phyloP scores from a whole-genome alignment of 805 yeast species.

The Millerozyma acaciae region DNA sequence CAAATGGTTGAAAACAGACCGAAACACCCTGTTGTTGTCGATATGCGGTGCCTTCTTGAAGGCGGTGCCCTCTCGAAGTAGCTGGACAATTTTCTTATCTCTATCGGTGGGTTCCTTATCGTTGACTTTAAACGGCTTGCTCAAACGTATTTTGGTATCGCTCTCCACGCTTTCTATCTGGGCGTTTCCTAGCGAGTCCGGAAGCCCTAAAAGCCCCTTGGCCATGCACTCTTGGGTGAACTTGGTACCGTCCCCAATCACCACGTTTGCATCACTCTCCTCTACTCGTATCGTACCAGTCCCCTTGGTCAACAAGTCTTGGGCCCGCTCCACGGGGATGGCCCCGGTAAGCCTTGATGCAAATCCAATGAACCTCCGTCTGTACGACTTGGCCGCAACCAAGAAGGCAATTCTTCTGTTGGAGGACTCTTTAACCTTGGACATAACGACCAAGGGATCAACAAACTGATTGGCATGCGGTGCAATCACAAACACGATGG shows the following conservation, averaged over 20 bases:
- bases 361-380: constrained; percentile 28
- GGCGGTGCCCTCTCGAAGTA: constrained; percentile 23
- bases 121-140: constrained; percentile 18
- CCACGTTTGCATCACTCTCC: constrained; percentile 13
- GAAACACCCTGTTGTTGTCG: constrained; percentile 34
- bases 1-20: constrained; percentile 35
- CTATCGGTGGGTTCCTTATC: constrained; percentile 6
- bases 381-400: constrained; percentile 35
- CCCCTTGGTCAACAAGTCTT: constrained; percentile 29
- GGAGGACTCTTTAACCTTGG: constrained; percentile 27
- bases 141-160: constrained; percentile 25
- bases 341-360: constrained; percentile 30
- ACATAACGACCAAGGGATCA: constrained; percentile 36
- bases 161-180: constrained; percentile 27
- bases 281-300: constrained; percentile 25
- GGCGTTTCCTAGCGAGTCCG: constrained; percentile 32
- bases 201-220: constrained; percentile 37
- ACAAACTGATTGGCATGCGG: constrained; percentile 44
- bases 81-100: constrained; percentile 11
- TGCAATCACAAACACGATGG: constrained; percentile 39
- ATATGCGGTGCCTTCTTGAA: constrained; percentile 38
- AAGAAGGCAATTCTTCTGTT: constrained; percentile 33
- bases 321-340: constrained; percentile 42
- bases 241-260: constrained; percentile 31
- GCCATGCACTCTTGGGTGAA: constrained; percentile 30